phyloP scores from a whole-genome alignment of 768 basidiomycete species.

The Phanerochaete sordida region DNA sequence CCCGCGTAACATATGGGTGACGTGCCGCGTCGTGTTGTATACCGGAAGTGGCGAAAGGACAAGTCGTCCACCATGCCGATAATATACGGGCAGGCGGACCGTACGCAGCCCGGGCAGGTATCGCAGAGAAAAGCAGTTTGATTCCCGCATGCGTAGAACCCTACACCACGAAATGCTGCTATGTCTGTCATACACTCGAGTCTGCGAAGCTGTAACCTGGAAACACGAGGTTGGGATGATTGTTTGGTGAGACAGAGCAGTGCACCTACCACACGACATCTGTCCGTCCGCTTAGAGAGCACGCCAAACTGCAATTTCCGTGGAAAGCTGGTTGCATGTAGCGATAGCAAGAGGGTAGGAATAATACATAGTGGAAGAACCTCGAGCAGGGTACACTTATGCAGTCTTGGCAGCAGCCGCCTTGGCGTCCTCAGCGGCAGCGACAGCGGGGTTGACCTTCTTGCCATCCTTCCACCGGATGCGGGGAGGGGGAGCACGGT shows the following conservation, averaged over 20 bases:
- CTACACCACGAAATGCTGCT: too few relatives aligned
- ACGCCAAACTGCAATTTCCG: neutral
- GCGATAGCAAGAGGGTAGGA: neutral
- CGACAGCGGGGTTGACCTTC: conserved; percentile 95
- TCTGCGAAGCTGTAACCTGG: too few relatives aligned
- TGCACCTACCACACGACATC: neutral
- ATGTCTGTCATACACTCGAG: too few relatives aligned
- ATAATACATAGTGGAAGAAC: conserved; percentile 1
- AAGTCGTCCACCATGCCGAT: too few relatives aligned
- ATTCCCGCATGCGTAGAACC: too few relatives aligned
- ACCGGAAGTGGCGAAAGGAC: too few relatives aligned
- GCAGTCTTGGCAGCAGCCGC: conserved; percentile 53
- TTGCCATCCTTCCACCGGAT: conserved; percentile 94
- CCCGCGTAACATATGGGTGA: too few relatives aligned
- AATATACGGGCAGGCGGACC: too few relatives aligned
- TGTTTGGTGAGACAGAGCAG: neutral
- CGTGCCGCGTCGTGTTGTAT: too few relatives aligned
- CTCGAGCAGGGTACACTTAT: conserved; percentile 27
- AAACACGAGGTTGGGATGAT: too few relatives aligned
- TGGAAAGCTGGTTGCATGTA: neutral
- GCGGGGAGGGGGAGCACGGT: conserved; percentile 95
- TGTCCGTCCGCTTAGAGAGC: neutral
- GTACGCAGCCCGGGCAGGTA: too few relatives aligned
- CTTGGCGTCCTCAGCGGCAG: conserved; percentile 87
- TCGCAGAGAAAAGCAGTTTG: too few relatives aligned